phyloP scores from a whole-genome alignment of 768 basidiomycete genomes.

The Boletus reticuloceps region DNA sequence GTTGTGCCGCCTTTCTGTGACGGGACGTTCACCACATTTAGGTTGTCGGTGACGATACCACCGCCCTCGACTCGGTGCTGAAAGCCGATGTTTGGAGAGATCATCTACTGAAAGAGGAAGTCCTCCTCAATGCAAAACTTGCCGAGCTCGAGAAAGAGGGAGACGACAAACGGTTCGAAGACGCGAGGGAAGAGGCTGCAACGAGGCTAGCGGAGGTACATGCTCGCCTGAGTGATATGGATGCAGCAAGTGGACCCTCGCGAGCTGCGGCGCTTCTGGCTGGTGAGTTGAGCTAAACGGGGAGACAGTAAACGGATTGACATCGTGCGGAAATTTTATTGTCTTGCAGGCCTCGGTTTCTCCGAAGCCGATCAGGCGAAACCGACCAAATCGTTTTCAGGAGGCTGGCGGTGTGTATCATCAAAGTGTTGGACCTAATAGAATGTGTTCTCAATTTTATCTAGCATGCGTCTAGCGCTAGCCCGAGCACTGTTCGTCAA shows the following conservation, averaged over 20 bases:
- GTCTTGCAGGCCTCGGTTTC: conserved; percentile 77
- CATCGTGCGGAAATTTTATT: too few relatives aligned
- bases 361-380: conserved; percentile 81
- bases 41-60: conserved; percentile 93
- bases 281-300: conserved; percentile 42
- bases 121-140: conserved; percentile 67
- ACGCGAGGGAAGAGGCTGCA: conserved; percentile 82
- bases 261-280: conserved; percentile 87
- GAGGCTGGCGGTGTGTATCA: conserved; percentile 83
- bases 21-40: conserved; percentile 25
- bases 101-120: conserved; percentile 84
- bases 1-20: not conserved
- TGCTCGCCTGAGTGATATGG: conserved; percentile 91
- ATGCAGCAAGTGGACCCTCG: conserved; percentile 96
- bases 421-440: not conserved
- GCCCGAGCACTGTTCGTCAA: conserved; percentile 97
- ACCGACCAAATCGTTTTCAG: conserved; percentile 85
- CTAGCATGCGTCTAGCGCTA: conserved; percentile 91
- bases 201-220: conserved; percentile 87
- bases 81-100: conserved; percentile 99
- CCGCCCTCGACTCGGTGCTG: conserved; percentile 91
- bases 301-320: not conserved
- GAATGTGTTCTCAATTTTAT: not conserved
- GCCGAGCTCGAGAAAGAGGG: conserved; percentile 68
- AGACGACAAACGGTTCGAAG: conserved; percentile 79